Evolutionary conservation across 2,329 filamentous ascomycete genomes (phyloP).

Genomic region (Fusarium sp.): DNA sequence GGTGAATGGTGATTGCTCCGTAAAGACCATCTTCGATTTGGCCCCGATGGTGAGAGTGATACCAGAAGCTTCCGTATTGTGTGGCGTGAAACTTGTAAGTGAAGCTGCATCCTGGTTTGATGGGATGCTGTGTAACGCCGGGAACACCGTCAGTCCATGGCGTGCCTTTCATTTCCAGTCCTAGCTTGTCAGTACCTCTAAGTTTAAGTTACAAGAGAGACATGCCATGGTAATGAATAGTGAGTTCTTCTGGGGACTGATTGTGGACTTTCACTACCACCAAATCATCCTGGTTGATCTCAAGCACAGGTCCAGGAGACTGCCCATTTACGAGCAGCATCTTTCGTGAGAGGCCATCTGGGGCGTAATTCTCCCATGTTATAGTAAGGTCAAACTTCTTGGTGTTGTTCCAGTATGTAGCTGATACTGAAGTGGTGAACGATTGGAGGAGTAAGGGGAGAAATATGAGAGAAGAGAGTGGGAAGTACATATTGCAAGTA

Average conservation of each 20-base stretch:
- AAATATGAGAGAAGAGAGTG: background rate
- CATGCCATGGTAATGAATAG: slow-evolving; percentile 61
- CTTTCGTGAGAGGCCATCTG: slow-evolving; percentile 56
- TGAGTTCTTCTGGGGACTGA: slow-evolving; percentile 57
- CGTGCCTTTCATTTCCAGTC: slow-evolving; percentile 60
- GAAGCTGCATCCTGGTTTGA: slow-evolving; percentile 59
- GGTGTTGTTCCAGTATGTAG: slow-evolving; percentile 10
- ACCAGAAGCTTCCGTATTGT: slow-evolving; percentile 69
- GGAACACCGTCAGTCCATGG: slow-evolving; percentile 71
- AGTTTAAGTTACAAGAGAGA: accelerated
- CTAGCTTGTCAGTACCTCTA: slow-evolving; percentile 37
- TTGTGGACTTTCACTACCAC: slow-evolving; percentile 59
- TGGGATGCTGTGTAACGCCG: slow-evolving; percentile 63
- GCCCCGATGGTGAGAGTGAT: slow-evolving; percentile 65
- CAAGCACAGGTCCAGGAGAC: slow-evolving; percentile 69
- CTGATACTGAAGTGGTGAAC: slow-evolving; percentile 1
- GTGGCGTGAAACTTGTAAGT: slow-evolving; percentile 65
- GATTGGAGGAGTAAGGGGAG: slow-evolving; percentile 11
- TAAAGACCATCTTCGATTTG: slow-evolving; percentile 70
- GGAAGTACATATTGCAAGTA: slow-evolving; percentile 18
- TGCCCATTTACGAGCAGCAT: slow-evolving; percentile 67
- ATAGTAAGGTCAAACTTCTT: slow-evolving; percentile 44
- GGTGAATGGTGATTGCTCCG: slow-evolving; percentile 63
- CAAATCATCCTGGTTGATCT: slow-evolving; percentile 61
- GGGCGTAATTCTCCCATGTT: slow-evolving; percentile 52